Conservation (phyloP, 116 monocot genomes). For the Trichopus zeylanicus region DNA sequence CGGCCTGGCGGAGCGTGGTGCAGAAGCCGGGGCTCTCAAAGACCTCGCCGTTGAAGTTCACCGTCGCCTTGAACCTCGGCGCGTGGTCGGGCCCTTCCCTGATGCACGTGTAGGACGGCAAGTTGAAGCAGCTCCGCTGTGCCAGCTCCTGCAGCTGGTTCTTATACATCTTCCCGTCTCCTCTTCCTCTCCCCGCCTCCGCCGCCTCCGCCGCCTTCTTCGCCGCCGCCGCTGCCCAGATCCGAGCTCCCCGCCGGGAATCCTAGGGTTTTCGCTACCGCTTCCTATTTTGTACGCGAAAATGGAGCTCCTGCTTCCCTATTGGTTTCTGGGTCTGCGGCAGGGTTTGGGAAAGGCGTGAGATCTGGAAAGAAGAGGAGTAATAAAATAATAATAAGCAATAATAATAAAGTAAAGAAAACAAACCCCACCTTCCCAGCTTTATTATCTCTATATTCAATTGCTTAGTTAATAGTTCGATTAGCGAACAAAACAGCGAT, state of each 20-base stretch:
- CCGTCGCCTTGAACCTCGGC: conserved; percentile 43
- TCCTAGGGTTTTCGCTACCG: neutral
- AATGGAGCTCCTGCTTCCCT: neutral
- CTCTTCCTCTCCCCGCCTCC: too few relatives aligned
- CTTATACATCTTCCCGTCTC: conserved; percentile 41
- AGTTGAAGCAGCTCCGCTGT: conserved; percentile 74
- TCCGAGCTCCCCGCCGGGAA: neutral
- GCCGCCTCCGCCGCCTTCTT: too few relatives aligned
- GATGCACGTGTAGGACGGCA: conserved; percentile 54
- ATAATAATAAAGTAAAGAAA: too few relatives aligned
- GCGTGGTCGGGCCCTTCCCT: conserved; percentile 56
- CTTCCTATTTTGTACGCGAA: neutral
- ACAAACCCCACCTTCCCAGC: too few relatives aligned
- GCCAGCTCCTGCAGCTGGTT: conserved; percentile 82
- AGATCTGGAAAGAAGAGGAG: conserved; percentile 1
- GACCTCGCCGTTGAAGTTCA: conserved; percentile 55
- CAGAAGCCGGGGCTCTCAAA: conserved; percentile 54
- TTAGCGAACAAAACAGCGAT: too few relatives aligned
- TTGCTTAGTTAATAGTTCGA: too few relatives aligned
- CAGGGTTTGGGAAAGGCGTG: neutral
- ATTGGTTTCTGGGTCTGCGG: neutral
- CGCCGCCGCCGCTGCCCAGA: neutral
- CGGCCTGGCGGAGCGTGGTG: conserved; percentile 46
- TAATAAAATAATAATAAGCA: neutral
- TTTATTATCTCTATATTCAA: too few relatives aligned